phyloP scores from a whole-genome alignment of 768 basidiomycete species.

The Rhodotorula kratochvilovae region DNA sequence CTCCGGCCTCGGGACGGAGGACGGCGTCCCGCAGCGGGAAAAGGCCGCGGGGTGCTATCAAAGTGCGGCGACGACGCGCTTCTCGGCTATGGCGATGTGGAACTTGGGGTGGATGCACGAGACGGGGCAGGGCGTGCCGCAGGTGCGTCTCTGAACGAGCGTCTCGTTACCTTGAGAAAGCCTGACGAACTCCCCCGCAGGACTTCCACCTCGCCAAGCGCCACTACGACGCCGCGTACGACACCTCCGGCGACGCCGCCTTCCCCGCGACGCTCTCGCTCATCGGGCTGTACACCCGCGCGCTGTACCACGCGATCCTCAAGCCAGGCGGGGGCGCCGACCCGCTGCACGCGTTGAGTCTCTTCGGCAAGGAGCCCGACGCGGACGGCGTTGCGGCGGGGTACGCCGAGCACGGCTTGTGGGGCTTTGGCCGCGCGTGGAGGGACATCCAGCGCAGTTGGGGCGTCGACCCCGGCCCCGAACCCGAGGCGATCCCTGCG shows the following conservation, averaged over 20 bases:
- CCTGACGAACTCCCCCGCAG: constrained; percentile 47
- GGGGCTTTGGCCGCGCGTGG: constrained; percentile 29
- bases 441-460: constrained; percentile 34
- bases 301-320: constrained; percentile 54
- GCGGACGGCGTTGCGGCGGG: background rate
- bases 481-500: constrained; percentile 16
- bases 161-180: background rate
- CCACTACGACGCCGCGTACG: constrained; percentile 83
- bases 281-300: constrained; percentile 71
- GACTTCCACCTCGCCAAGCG: constrained; percentile 96
- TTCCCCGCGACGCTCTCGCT: constrained; percentile 79
- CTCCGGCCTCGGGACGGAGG: constrained; percentile 70
- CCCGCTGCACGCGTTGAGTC: constrained; percentile 26
- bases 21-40: constrained; percentile 63
- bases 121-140: constrained; percentile 83
- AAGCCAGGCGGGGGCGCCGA: constrained; percentile 18
- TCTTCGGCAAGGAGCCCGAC: constrained; percentile 25
- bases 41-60: constrained; percentile 93
- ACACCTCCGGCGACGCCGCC: constrained; percentile 83
- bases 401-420: background rate
- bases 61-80: constrained; percentile 83
- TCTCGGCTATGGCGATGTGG: constrained; percentile 95
- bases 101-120: constrained; percentile 99
- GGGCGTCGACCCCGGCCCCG: constrained; percentile 36
- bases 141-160: constrained; percentile 52